These are phyloP conservation scores for Waltergamsia citrina DNA, from an alignment of 2,329 filamentous ascomycete genomes.

Conservation along the genomic window DNA sequence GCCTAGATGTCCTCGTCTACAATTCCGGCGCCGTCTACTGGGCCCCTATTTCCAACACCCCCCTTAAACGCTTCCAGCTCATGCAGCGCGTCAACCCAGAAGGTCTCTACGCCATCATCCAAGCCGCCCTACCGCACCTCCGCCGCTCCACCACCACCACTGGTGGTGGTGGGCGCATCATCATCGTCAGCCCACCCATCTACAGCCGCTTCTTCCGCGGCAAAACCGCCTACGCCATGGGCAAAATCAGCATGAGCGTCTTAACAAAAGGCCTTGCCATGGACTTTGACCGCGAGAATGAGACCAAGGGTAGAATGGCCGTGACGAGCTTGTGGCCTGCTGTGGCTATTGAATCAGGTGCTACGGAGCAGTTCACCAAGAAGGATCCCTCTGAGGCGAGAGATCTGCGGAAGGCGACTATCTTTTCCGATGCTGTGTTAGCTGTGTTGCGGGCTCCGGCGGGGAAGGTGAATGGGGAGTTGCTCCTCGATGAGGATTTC, in stretches of 20 bases:
- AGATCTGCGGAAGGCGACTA: constrained; percentile 59
- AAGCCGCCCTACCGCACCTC: constrained; percentile 60
- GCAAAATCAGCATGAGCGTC: constrained; percentile 75
- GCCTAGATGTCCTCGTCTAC: constrained; percentile 69
- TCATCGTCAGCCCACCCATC: constrained; percentile 77
- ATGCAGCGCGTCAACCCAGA: constrained; percentile 70
- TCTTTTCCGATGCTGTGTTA: constrained; percentile 74
- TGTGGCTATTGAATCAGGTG: constrained; percentile 64
- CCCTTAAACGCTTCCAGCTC: constrained; percentile 65
- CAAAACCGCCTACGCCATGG: constrained; percentile 75
- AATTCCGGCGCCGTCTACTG: constrained; percentile 84
- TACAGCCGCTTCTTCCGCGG: constrained; percentile 79
- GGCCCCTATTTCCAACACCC: constrained; percentile 63
- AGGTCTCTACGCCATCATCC: constrained; percentile 64
- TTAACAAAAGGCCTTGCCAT: constrained; percentile 73
- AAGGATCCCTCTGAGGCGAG: constrained; percentile 33
- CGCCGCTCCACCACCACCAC: constrained; percentile 17
- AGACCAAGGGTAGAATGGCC: constrained; percentile 50
- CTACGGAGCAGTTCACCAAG: constrained; percentile 47
- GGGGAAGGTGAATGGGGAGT: constrained; percentile 55
- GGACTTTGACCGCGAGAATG: constrained; percentile 70
- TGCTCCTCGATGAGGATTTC: constrained; percentile 76
- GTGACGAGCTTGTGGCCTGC: constrained; percentile 80
- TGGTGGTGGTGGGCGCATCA: constrained; percentile 35
- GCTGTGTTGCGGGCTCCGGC: constrained; percentile 57